A percentile compares a stretch with the other conserved stretches of the same genome.
Evolutionary conservation across 345 rosid species (phyloP).

Genomic region (Lepidium didymum): DNA sequence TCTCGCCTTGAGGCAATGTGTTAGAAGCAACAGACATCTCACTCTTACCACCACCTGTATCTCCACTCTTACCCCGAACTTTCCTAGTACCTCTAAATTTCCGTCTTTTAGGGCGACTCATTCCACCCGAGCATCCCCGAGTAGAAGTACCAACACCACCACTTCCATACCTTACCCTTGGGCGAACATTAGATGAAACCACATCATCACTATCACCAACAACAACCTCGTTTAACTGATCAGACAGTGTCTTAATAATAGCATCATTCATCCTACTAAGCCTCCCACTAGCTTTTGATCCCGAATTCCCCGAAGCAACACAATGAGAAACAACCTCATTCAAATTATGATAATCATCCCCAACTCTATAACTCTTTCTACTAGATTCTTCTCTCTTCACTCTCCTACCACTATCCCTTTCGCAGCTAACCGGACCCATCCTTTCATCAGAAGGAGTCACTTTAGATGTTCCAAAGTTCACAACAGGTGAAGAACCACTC

Average conservation of each 20-base stretch:
- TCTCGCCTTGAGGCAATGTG: slow-evolving; percentile 54
- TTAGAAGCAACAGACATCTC: slow-evolving; percentile 93
- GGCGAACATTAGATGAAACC: slow-evolving; percentile 64
- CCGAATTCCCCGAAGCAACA: slow-evolving; percentile 42
- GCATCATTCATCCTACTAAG: slow-evolving; percentile 18
- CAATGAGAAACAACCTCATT: slow-evolving; percentile 32
- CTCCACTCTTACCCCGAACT: slow-evolving; percentile 39
- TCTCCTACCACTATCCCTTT: slow-evolving; percentile 54
- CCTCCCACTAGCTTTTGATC: slow-evolving; percentile 46
- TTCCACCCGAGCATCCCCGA: slow-evolving; percentile 37
- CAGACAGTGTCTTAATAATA: slow-evolving; percentile 52
- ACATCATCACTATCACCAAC: slow-evolving; percentile 66
- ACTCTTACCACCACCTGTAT: slow-evolving; percentile 49
- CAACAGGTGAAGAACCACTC: slow-evolving; percentile 49
- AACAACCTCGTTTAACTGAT: slow-evolving; percentile 51
- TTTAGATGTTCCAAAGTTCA: slow-evolving; percentile 46
- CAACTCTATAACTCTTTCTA: slow-evolving; percentile 43
- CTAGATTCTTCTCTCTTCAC: slow-evolving; percentile 62
- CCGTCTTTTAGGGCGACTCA: slow-evolving; percentile 55
- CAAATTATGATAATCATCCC: slow-evolving; percentile 33
- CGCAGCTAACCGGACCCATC: slow-evolving; percentile 34
- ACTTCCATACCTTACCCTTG: slow-evolving; percentile 33
- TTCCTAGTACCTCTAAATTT: slow-evolving; percentile 69
- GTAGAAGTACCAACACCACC: slow-evolving; percentile 24
- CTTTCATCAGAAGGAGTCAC: slow-evolving; percentile 52